These are phyloP conservation scores for Penicillium psychrofluorescens DNA, from an alignment of 495 filamentous ascomycete species.

Conservation along the genomic window DNA sequence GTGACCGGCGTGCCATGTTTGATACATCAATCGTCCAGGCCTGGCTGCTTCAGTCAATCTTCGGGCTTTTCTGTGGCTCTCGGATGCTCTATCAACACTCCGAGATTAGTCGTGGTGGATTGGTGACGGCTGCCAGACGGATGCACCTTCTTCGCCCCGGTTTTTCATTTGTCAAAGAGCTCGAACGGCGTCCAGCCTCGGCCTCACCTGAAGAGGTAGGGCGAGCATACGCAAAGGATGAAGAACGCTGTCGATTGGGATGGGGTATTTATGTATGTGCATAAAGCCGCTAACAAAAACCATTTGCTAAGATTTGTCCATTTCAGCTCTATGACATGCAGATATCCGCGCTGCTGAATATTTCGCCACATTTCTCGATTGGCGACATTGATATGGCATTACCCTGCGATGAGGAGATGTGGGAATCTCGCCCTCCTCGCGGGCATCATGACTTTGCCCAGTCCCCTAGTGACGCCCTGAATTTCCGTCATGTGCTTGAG, in stretches of 20 bases:
- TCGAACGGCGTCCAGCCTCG: not conserved
- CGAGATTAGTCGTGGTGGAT: slow-evolving; percentile 2
- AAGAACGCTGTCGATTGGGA: slow-evolving; percentile 1
- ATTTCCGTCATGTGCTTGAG: slow-evolving; percentile 1
- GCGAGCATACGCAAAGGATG: slow-evolving; percentile 3
- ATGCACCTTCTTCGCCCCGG: slow-evolving; percentile 3
- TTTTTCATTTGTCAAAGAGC: slow-evolving; percentile 3
- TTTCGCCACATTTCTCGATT: slow-evolving; percentile 2
- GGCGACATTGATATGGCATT: slow-evolving; percentile 1
- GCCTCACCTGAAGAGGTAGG: not conserved
- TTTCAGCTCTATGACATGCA: slow-evolving; percentile 5
- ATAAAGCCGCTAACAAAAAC: not conserved
- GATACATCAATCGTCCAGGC: slow-evolving; percentile 1
- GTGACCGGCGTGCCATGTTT: slow-evolving; percentile 4
- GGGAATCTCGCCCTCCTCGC: not conserved
- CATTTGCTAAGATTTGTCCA: not conserved
- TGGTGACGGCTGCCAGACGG: slow-evolving; percentile 2
- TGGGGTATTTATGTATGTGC: slow-evolving; percentile 2
- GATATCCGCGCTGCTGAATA: slow-evolving; percentile 1
- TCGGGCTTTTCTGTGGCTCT: slow-evolving; percentile 3
- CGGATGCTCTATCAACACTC: slow-evolving; percentile 4
- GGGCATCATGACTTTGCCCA: not conserved
- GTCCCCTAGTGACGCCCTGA: not conserved
- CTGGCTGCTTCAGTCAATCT: slow-evolving; percentile 2
- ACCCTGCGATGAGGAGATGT: slow-evolving; percentile 1